A percentile compares a stretch with the other conserved stretches of the same genome.
Evolutionary conservation across 2,329 filamentous ascomycete genomes (phyloP).

Genomic region (Bipolaris gigantea): DNA sequence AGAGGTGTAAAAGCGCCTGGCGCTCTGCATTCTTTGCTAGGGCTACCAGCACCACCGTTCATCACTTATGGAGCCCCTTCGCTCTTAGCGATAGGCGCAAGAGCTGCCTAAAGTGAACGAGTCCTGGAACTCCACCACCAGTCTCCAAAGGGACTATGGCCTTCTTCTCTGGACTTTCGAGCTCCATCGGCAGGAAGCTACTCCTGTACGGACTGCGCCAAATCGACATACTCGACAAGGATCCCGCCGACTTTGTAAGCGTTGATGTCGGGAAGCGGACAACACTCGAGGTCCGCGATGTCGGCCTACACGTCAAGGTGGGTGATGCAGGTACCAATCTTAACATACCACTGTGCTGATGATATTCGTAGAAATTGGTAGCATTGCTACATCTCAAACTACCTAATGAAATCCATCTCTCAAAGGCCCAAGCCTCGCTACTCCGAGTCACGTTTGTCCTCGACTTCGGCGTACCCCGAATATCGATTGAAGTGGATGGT

Average conservation of each 20-base stretch:
- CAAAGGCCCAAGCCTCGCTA: slow-evolving; percentile 72
- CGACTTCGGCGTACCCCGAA: slow-evolving; percentile 83
- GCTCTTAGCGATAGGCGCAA: slow-evolving; percentile 33
- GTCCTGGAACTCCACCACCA: slow-evolving; percentile 13
- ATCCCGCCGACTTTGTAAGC: slow-evolving; percentile 84
- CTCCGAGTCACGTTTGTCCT: slow-evolving; percentile 83
- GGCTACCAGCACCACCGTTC: slow-evolving; percentile 8
- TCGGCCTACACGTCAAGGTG: slow-evolving; percentile 78
- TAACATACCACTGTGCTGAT: slow-evolving; percentile 17
- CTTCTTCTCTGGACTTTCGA: slow-evolving; percentile 65
- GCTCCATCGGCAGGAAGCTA: slow-evolving; percentile 81
- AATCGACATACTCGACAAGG: slow-evolving; percentile 84
- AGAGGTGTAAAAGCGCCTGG: slow-evolving; percentile 3
- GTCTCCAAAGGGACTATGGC: slow-evolving; percentile 58
- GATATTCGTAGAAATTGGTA: slow-evolving; percentile 70
- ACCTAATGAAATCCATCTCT: slow-evolving; percentile 70
- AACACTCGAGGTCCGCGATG: slow-evolving; percentile 82
- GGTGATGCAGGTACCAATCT: slow-evolving; percentile 22
- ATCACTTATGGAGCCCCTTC: slow-evolving; percentile 34
- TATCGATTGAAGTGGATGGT: slow-evolving; percentile 78
- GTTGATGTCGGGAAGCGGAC: slow-evolving; percentile 80
- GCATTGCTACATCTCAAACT: slow-evolving; percentile 66
- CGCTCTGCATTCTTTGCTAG: slow-evolving; percentile 4
- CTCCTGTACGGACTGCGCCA: slow-evolving; percentile 82
- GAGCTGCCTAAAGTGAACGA: slow-evolving; percentile 24